Evolutionary conservation across 2,329 filamentous ascomycete species (phyloP), one percentile per base, ranked within the genome.

Genomic region (Neopestalotiopsis rosae): DNA sequence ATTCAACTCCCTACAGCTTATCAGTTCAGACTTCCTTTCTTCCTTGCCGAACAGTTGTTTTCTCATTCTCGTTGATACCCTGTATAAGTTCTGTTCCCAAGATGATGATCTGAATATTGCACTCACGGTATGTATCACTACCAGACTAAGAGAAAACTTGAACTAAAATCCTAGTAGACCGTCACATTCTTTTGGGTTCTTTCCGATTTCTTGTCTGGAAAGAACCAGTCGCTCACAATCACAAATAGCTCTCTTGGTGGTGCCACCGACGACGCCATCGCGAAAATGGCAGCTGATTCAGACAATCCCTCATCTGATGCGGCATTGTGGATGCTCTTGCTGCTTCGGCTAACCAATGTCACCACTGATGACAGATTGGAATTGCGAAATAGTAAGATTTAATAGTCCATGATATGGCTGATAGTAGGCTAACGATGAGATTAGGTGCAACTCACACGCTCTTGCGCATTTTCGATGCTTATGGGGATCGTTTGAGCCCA

Each of bases 151-250:
- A 17, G 38, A 10, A 49, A 9, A 64, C 14, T 66, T 28, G 10
- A 20, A 28, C 58, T 71, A 24, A 72, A 28, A 72, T 45, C 45
- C 66, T 74, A 67, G 3, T 65, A 94, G 89, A 96, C 95, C 1
- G 93, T 97, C 9, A 97, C 95, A 0, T 96, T 97, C 77, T 97
- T 97, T 79, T 98, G 95, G 94, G 95, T 95, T 67, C 88, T 98
- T 7, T 97, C 95, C 0, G 95, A 98, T 79, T 96, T 95, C 72
- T 85, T 98, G 4, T 91, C 89, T 1, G 82, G 85, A 3, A 89
- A 88, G 72, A 89, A 86, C 67, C 85, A 84, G 69, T 84, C 86
- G 0, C 86, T 91, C 59, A 85, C 86, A 1, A 87, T 91, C 40
- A 90, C 86, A 0, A 82, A 86, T 58, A 84, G 86, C 65, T 83